A percentile compares a stretch with the other conserved stretches of the same genome.
phyloP scores from a whole-genome alignment of 495 filamentous ascomycete genomes.

The Neurospora hispaniola region DNA sequence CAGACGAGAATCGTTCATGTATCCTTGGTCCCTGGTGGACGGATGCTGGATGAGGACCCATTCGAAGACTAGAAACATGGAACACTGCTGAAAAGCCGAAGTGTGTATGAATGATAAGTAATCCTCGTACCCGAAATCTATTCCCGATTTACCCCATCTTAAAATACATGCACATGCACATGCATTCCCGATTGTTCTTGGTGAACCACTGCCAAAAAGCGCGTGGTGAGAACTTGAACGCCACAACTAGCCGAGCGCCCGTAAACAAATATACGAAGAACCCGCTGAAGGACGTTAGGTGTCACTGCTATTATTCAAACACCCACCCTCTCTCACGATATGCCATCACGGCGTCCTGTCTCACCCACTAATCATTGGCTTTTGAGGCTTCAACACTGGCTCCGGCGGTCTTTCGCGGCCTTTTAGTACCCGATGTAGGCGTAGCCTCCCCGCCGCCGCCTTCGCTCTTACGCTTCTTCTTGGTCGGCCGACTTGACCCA shows the following conservation, averaged over 20 bases:
- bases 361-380: not conserved
- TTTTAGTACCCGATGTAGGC: conserved; percentile 12
- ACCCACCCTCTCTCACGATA: not conserved
- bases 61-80: not conserved
- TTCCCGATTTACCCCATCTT: not conserved
- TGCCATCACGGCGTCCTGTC: not conserved
- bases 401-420: conserved; percentile 21
- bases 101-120: not conserved
- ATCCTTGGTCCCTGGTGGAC: not conserved
- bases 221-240: not conserved
- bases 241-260: not conserved
- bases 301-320: not conserved
- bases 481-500: conserved; percentile 43
- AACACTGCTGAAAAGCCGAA: not conserved
- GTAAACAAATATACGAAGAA: not conserved
- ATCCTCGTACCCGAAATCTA: not conserved
- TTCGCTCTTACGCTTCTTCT: conserved; percentile 51
- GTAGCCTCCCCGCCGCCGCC: conserved; percentile 22
- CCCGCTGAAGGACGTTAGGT: not conserved
- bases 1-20: not conserved
- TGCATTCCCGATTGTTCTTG: not conserved
- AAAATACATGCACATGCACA: not conserved
- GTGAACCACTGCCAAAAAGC: not conserved
- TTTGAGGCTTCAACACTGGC: conserved; percentile 1
- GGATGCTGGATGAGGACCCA: not conserved